Base-by-base conservation (phyloP, 768 basidiomycete genomes). In the Strobilomyces dryophilus region DNA sequence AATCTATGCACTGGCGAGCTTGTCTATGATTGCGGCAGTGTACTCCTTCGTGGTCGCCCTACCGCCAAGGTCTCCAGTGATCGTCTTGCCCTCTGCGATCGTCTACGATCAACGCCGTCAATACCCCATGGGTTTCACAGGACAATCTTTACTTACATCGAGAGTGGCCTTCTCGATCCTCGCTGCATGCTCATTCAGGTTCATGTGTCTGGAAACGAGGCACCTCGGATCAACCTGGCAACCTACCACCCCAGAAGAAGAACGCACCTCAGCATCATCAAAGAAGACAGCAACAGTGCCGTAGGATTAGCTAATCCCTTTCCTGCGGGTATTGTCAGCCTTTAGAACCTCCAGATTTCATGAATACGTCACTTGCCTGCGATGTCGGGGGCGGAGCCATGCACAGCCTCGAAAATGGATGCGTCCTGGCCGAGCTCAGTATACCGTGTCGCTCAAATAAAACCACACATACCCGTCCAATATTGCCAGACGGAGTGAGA, bases 351-450 rank as follows among this genome's bases (percentile, higher is more conserved):
- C 50, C 3, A 12, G 31, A 29, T 36, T 37, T 34, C 24, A 31
- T 18, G 34, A 49, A 43, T 32, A 45, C 35, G 8, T 46, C 55
- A 73, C 76, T 66, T 74, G 76, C 92, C 95, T 59, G 92, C 95
- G 67, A 98, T 99, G 71, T 98, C 97, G n/a, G 97, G 95, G 8
- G 97, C 97, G 18, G 95, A 98, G 52, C 97, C 97, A 73, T 99
- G 97, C 11, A 99, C 97, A 56, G 97, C 97, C 76, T 99, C 97
- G 63, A 98, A 99, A 71, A 99, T 99, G 51, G 95, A 98, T 34
- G 97, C 97, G 71, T 98, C 94, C 89, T 93, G 24, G 53, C 36
- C 32, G 63, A 32, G 58, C 47, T 57, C n/a, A 64, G 59, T 57
- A 46, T 11, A 49, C 41, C 56, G 14, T 51, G 24, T 35, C 59